Percentiles rank a stretch among this genome's conserved stretches.
Evolutionary conservation across 306 rosid species (phyloP).

Genomic region (Corylus americana): DNA sequence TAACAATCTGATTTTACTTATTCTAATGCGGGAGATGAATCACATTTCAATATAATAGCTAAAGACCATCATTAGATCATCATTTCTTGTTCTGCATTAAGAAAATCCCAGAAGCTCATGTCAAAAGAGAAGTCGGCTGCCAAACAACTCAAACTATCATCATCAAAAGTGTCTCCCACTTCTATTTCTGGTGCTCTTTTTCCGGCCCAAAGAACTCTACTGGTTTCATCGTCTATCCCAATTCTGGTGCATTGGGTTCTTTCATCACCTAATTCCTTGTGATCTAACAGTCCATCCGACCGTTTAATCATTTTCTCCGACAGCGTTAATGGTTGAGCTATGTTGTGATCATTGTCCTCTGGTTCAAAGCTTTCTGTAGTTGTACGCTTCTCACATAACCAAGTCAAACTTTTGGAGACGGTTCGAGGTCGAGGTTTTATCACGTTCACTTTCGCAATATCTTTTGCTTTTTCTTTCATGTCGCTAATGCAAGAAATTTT

Average conservation of each 20-base stretch:
- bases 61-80: too few species aligned
- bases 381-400: not conserved
- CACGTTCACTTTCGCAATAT: not conserved
- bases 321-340: not conserved
- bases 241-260: too few species aligned
- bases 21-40: too few species aligned
- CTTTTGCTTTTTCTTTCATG: not conserved
- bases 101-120: not conserved
- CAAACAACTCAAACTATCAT: not conserved
- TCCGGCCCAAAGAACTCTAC: not conserved
- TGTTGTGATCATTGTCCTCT: too few species aligned
- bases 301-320: not conserved
- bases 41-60: too few species aligned
- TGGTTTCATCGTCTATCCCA: not conserved
- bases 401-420: conserved; percentile 3
- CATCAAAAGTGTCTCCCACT: not conserved
- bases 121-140: not conserved
- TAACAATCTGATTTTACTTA: too few species aligned
- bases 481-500: not conserved
- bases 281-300: conserved; percentile 13
- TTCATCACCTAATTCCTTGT: not conserved
- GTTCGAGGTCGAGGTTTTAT: conserved; percentile 30
- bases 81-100: not conserved
- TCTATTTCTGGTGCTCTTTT: not conserved
- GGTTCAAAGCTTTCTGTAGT: not conserved